Evolutionary conservation across 1,139 yeast species (phyloP), one percentile per base, ranked within the genome.

Genomic region (Williopsis jadinii): DNA sequence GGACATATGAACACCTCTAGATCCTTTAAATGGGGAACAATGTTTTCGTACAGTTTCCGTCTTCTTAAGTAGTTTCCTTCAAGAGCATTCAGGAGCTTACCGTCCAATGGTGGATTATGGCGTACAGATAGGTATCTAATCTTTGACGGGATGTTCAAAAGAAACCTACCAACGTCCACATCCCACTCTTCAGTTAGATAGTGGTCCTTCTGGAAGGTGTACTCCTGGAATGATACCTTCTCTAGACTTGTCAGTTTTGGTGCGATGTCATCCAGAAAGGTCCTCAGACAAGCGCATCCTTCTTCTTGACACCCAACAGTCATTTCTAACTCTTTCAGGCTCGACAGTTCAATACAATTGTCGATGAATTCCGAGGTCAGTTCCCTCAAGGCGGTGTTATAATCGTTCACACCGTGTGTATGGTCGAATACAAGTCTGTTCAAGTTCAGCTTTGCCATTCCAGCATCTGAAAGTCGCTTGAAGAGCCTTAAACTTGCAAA

Each of bases 41-140:
- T 61, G 0, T 61, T 60, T 24, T 68, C 67, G 52, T 70, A 80
- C 11, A 82, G 51, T 19, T 66, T 68, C 39, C 75, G 63, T 50
- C 87, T 67, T 45, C 87, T 70, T 11, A 73, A 56, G 49, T 77
- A 82, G 51, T 83, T 83, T 0, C 94, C 94, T 53, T 83, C 90
- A 37, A 78, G 71, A 3, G 85, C 85, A 57, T 81, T 84, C 45
- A 57, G 58, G 3, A 67, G 58, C 34, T 65, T 61, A 0, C 73
- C 77, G 49, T 70, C 70, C 9, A 60, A 45, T 1, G 83, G 81
- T 2, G 78, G 70, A 30, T 62, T 63, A 54, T 80, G 86, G 30
- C 69, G 62, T 11, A 81, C 63, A 5, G 73, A 62, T 12, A 81
- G 54, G 36, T 59, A 64, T 26, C 55, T 57, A 35, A 77, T 48